Evolutionary conservation across 768 basidiomycete genomes (phyloP), one percentile per base, ranked within the genome.

Genomic region (Hygrophoropsis aurantiaca): DNA sequence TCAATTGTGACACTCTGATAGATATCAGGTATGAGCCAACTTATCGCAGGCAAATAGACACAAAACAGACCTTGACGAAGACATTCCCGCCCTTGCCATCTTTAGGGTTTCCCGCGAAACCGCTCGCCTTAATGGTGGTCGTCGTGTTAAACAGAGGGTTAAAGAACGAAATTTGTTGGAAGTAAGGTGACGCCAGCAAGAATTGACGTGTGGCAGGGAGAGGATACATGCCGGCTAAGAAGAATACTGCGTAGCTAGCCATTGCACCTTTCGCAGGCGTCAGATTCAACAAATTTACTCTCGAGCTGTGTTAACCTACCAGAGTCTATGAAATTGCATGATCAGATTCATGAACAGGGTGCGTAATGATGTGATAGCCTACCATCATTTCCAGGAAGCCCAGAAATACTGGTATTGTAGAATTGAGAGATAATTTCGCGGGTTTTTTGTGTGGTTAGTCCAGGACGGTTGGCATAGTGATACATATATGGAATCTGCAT

Each of bases 401-500:
- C 83, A 42, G 71, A 73, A 11, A 63, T 65, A 6, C 80, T 74
- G 0, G 77, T 80, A 53, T 81, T 83, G 69, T 77, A 84, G 57
- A 66, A 76, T 47, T 75, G 58, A 1, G 78, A 71, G 41, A 84
- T 77, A n/a, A 77, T 70, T 55, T 80, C 74, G 21, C 82, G 63
- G 24, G 80, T 75, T 15, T 75, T 64, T 54, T 79, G 77, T 3
- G 80, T 81, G 58, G 80, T 84, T 16, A 77, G 58, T 2, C 80
- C 81, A 0, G 83, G 82, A 2, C 70, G 67, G 58, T 83, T 75
- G 2, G 78, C 82, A 53, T 85, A 85, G 63, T 85, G 82, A 54
- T 83, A 84, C 82, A 84, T 84, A 61, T 75, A 82, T 1, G 82
- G 82, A 54, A 85, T 84, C 53, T 83, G 81, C 53, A 82, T 80